Evolutionary conservation across 1,139 yeast genomes (phyloP), one percentile per base, ranked within the genome.

Genomic region (Suhomyces panamericanus): DNA sequence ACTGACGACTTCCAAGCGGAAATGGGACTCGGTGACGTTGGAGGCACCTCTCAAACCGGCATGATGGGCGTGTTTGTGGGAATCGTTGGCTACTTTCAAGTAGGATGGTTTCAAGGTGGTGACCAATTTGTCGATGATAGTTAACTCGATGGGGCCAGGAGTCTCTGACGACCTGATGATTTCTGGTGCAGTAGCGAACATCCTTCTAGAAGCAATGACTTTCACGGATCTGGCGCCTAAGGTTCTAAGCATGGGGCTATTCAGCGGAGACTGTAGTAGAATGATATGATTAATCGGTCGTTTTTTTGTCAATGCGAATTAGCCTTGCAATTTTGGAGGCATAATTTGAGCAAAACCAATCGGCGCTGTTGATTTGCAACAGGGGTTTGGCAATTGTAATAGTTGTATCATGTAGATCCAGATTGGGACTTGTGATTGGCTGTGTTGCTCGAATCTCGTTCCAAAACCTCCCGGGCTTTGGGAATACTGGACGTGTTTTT

Each of bases 1-100:
- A 53, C 95, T 85, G 6, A 89, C 87, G 15, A 93, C 73, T 46
- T 83, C 85, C 32, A 85, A 61, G 48, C 82, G 67, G 64, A 93
- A 90, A 62, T 93, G 99, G 1, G 96, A 86, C 64, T 93, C 99
- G 2, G 79, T 75, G n/a, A 70, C 73, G 64, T 89, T 89, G 3
- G 73, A 55, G 10, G 91, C 89, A 5, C 85, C 88, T 48, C 83
- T 76, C 73, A 89, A 78, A 1, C 96, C 93, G 45, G 83, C 85
- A 63, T 93, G 99, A 55, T 89, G 95, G 2, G 91, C 80, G 64
- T 93, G 99, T 62, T 87, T 86, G 63, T 81, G 82, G 3, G 96
- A 88, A 64, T 93, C 98, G 62, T 93, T 93, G 49, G 72, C 73
- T 20, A 89, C 72, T 42, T 77, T 78, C 36, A 88, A 69, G 44